Percentiles rank a stretch among this genome's conserved stretches.
Conservation (phyloP, 768 basidiomycete genomes). For the Cantharellus anzutake region DNA sequence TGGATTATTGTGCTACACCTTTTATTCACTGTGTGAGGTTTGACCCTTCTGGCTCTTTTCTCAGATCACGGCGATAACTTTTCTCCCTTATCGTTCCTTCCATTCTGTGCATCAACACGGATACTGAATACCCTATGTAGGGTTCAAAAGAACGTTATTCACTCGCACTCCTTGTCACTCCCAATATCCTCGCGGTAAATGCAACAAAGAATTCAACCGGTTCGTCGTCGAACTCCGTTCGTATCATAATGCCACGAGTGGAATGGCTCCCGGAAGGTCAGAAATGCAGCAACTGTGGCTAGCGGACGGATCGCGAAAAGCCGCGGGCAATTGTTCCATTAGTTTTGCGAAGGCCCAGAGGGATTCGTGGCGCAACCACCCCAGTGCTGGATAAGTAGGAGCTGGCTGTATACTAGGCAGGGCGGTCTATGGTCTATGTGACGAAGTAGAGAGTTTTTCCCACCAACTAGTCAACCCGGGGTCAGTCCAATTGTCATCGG, state of each 20-base stretch:
- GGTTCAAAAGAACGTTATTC: conserved; percentile 96
- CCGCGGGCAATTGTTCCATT: too few species aligned
- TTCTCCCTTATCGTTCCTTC: background rate
- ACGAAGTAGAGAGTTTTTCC: too few species aligned
- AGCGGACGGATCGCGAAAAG: too few species aligned
- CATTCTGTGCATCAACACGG: background rate
- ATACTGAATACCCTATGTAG: conserved; percentile 23
- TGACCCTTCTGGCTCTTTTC: too few species aligned
- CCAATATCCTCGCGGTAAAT: conserved; percentile 92
- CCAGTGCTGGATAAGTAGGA: too few species aligned
- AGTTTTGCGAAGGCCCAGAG: too few species aligned
- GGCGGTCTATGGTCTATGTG: too few species aligned
- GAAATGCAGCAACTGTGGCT: conserved; percentile 30
- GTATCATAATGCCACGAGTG: conserved; percentile 86
- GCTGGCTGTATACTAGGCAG: too few species aligned
- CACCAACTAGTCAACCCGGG: too few species aligned
- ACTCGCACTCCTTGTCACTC: conserved; percentile 91
- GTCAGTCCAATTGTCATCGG: too few species aligned
- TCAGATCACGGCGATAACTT: background rate
- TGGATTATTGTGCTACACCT: background rate
- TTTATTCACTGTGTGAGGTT: background rate
- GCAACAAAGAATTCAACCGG: conserved; percentile 95
- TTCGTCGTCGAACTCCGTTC: conserved; percentile 91
- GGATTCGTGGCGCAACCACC: too few species aligned
- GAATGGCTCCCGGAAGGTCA: conserved; percentile 55